Base-by-base conservation (phyloP, 352 stramenopile genomes). In the Globisporangium yorkense region DNA sequence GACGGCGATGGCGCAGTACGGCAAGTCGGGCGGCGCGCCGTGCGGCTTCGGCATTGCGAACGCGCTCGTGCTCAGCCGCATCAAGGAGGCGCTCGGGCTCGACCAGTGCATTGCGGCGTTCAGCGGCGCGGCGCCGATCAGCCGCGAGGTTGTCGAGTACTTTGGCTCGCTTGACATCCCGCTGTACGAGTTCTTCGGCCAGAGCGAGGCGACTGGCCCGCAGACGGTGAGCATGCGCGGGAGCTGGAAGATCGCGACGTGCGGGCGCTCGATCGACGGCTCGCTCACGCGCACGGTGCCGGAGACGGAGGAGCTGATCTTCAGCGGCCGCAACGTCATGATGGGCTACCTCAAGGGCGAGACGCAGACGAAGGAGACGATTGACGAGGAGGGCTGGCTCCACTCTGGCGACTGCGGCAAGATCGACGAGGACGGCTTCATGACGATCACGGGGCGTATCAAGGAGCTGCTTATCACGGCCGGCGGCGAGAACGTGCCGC, bases 391-490 rank as follows among this genome's bases (percentile, higher is more conserved):
- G 2, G 96, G 96, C 13, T 98, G 84, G 84, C 70, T 98, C 31
- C 89, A 98, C 73, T 96, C 88, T 20, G 96, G 96, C 24, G 96
- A 98, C 65, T 94, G 91, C 43, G 95, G 87, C 21, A 84, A 89
- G 55, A 81, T 97, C 20, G 93, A 97, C 57, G 74, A 88, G 29
- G 72, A 92, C 41, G 88, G 93, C n/a, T 98, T 98, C 68, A 87
- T 98, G 76, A 78, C 68, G 46, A 98, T 98, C 58, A 98, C 95
- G 16, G 95, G 95, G 20, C 90, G 95, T 57, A 98, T 98, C 74
- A 98, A 98, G 71, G 95, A 98, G 70, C 65, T 98, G 20, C 95
- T 98, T 55, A 90, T 97, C 61, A 98, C 93, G 43, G 94, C 95
- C n/a, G 95, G 95, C 65, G 95, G 95, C 35, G 95, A 98, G 67